A percentile compares a stretch with the other conserved stretches of the same genome.
phyloP scores from a whole-genome alignment of 768 basidiomycete genomes.

The Mycena polygramma region DNA sequence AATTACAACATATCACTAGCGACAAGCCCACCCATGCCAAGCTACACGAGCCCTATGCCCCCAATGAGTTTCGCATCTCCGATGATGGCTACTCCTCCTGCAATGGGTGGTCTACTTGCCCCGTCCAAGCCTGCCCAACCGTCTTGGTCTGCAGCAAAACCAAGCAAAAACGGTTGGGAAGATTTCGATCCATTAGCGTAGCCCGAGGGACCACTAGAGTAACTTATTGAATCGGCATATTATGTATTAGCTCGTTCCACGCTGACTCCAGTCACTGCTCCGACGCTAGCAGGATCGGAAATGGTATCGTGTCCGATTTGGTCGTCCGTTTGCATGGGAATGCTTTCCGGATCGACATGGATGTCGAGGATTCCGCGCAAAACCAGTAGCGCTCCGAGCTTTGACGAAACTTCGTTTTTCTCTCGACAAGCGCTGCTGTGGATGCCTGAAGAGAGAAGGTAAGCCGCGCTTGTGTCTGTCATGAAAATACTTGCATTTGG shows the following conservation, averaged over 20 bases:
- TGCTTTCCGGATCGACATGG: constrained; percentile 52
- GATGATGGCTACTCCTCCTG: constrained; percentile 41
- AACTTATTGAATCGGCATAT: constrained; percentile 35
- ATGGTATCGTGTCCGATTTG: constrained; percentile 61
- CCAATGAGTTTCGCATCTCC: constrained; percentile 45
- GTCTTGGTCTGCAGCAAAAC: constrained; percentile 61
- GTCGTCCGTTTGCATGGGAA: constrained; percentile 51
- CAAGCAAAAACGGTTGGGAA: constrained; percentile 79
- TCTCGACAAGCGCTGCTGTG: constrained; percentile 76
- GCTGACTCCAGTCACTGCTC: constrained; percentile 56
- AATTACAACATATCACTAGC: constrained; percentile 70
- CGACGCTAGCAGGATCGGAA: constrained; percentile 64
- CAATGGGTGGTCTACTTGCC: constrained; percentile 66
- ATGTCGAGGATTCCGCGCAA: constrained; percentile 70
- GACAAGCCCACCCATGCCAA: constrained; percentile 29
- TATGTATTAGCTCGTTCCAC: constrained; percentile 55
- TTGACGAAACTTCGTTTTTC: constrained; percentile 77
- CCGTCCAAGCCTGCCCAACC: constrained; percentile 75
- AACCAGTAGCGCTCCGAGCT: constrained; percentile 79
- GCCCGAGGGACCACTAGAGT: constrained; percentile 25
- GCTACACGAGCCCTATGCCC: constrained; percentile 30
- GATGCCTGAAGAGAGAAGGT: constrained; percentile 62
- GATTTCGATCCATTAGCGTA: constrained; percentile 86
- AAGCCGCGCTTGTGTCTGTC: neutral
- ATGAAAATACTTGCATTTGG: constrained; percentile 60